Percentiles rank a stretch among this genome's conserved stretches.
These are phyloP conservation scores for Coprinopsis strossmayeri DNA, from an alignment of 768 basidiomycete species.

Conservation along the genomic window DNA sequence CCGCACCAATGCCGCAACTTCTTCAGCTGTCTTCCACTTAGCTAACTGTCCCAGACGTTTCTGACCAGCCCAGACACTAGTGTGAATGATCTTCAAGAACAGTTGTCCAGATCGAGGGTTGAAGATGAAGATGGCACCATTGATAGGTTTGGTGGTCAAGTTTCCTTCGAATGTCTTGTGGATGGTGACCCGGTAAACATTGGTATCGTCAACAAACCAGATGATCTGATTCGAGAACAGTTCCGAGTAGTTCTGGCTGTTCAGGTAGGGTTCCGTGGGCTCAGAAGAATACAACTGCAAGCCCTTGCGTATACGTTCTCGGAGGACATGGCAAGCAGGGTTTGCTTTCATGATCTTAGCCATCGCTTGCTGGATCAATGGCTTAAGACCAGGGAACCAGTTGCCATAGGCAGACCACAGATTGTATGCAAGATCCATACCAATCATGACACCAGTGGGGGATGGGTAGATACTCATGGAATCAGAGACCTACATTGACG, in stretches of 20 bases:
- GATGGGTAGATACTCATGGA: slow-evolving; percentile 99
- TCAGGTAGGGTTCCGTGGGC: slow-evolving; percentile 97
- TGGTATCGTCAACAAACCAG: slow-evolving; percentile 99
- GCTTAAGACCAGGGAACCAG: slow-evolving; percentile 99
- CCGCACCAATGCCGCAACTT: slow-evolving; percentile 96
- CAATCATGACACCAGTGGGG: slow-evolving; percentile 97
- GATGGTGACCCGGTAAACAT: slow-evolving; percentile 98
- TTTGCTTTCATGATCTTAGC: slow-evolving; percentile 99
- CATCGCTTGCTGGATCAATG: slow-evolving; percentile 97
- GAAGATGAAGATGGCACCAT: slow-evolving; percentile 98
- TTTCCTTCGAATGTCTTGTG: slow-evolving; percentile 99
- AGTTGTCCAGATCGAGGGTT: slow-evolving; percentile 97
- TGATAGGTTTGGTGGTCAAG: slow-evolving; percentile 98
- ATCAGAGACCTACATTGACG: slow-evolving; percentile 63
- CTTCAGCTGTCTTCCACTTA: slow-evolving; percentile 99
- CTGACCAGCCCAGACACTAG: slow-evolving; percentile 99
- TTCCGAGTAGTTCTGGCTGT: slow-evolving; percentile 97
- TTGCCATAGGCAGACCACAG: slow-evolving; percentile 98
- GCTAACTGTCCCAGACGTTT: slow-evolving; percentile 99
- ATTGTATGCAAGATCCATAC: slow-evolving; percentile 98
- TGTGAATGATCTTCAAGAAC: slow-evolving; percentile 99
- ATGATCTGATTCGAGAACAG: slow-evolving; percentile 98
- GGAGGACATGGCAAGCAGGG: slow-evolving; percentile 92
- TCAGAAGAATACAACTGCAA: slow-evolving; percentile 98
- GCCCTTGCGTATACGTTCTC: slow-evolving; percentile 98